These are phyloP conservation scores for Geoglossum glabrum DNA, from an alignment of 495 filamentous ascomycete species.

Conservation along the genomic window DNA sequence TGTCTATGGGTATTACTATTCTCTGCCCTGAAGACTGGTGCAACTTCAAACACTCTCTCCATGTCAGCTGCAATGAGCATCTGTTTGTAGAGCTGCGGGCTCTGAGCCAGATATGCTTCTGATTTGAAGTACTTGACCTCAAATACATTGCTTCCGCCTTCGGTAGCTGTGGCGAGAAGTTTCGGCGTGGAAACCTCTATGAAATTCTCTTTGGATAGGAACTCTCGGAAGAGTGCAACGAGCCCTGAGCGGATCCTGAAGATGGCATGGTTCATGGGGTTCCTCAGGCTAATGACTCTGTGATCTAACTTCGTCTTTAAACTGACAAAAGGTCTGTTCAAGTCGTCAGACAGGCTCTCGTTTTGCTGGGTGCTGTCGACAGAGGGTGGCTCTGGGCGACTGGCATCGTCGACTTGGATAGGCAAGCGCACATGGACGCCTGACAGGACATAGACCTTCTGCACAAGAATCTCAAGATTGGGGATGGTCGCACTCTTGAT, in stretches of 20 bases:
- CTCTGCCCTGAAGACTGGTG: conserved; percentile 25
- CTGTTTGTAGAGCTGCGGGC: conserved; percentile 27
- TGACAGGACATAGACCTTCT: conserved; percentile 56
- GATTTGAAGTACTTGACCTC: conserved; percentile 23
- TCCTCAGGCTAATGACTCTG: conserved; percentile 22
- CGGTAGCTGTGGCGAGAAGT: conserved; percentile 20
- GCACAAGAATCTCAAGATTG: conserved; percentile 60
- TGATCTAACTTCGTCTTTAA: conserved; percentile 23
- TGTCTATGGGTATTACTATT: conserved; percentile 26
- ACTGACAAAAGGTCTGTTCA: too few species aligned
- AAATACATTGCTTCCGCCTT: conserved; percentile 26
- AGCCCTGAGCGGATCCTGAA: conserved; percentile 24
- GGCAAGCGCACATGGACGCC: conserved; percentile 44
- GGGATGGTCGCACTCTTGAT: conserved; percentile 62
- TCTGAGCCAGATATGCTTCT: conserved; percentile 23
- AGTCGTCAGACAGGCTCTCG: too few species aligned
- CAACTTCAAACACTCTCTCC: conserved; percentile 23
- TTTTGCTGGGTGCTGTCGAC: too few species aligned
- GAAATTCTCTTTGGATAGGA: conserved; percentile 18
- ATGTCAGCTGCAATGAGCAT: conserved; percentile 23
- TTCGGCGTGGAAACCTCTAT: conserved; percentile 19
- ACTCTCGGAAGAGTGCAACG: conserved; percentile 20
- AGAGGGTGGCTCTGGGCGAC: conserved; percentile 8
- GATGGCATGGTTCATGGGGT: conserved; percentile 23
- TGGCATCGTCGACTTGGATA: conserved; percentile 27